Conservation (phyloP, 148 eudicot genomes). For the Vaccinium myrtillus region DNA sequence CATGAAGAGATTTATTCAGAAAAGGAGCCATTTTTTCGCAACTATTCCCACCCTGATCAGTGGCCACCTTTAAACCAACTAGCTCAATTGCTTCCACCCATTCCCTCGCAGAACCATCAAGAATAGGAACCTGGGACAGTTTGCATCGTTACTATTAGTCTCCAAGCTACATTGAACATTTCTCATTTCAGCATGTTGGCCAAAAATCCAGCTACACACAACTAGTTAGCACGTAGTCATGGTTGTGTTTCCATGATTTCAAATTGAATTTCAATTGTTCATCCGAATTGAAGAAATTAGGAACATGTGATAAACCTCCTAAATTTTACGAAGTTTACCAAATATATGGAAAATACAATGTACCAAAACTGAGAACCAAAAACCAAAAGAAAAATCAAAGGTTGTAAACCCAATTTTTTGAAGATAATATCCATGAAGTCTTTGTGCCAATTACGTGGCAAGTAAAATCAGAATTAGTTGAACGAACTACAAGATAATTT, state of each 20-base stretch:
- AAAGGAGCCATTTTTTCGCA: slow-evolving; percentile 72
- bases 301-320: background rate
- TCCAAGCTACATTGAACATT: background rate
- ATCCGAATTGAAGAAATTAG: background rate
- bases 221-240: background rate
- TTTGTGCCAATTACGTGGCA: background rate
- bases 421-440: background rate
- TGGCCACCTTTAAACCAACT: slow-evolving; percentile 67
- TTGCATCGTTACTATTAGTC: background rate
- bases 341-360: background rate
- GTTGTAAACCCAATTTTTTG: background rate
- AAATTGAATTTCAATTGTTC: background rate
- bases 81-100: slow-evolving; percentile 74
- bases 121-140: slow-evolving; percentile 69
- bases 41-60: slow-evolving; percentile 45
- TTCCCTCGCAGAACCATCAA: slow-evolving; percentile 92
- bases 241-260: background rate
- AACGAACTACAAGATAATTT: background rate
- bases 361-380: background rate
- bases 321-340: background rate
- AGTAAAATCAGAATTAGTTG: background rate
- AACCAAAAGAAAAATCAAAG: background rate
- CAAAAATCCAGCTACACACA: no score
- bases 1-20: slow-evolving; percentile 56
- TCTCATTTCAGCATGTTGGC: background rate